Conservation (phyloP, 257 asterid species). For the Solanum virginianum region DNA sequence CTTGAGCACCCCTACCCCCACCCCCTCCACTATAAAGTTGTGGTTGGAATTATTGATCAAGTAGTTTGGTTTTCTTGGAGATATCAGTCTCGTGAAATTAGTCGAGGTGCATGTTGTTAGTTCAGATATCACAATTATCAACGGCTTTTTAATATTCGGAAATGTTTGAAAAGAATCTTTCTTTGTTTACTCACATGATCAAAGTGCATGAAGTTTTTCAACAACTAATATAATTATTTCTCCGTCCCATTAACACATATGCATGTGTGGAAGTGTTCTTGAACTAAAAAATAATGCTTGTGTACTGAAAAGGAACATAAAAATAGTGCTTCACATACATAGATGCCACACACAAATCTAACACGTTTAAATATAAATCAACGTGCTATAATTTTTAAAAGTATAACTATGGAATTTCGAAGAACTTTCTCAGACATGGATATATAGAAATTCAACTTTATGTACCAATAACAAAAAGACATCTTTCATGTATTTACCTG, state of each 20-base stretch:
- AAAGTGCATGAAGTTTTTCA: not conserved
- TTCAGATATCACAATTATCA: not conserved
- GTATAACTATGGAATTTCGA: not conserved
- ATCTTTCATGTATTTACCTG: not conserved
- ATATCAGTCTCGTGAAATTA: not conserved
- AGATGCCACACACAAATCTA: not conserved
- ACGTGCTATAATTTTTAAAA: not conserved
- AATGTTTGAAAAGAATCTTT: too few relatives aligned
- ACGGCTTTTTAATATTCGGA: not conserved
- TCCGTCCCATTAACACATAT: not conserved
- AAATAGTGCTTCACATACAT: not conserved
- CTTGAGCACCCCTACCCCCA: not conserved
- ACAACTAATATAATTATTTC: not conserved
- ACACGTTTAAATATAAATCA: not conserved
- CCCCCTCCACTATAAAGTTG: not conserved
- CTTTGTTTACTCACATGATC: not conserved
- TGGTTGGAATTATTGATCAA: not conserved
- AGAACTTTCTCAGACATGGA: not conserved
- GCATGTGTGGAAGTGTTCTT: not conserved
- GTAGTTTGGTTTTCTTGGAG: not conserved
- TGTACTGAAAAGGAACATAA: not conserved
- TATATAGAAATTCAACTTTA: not conserved
- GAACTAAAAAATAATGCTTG: not conserved
- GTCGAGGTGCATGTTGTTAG: not conserved
- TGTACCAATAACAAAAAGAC: not conserved